These are phyloP conservation scores for Pistacia vera DNA, from an alignment of 345 rosid genomes.

Conservation along the genomic window DNA sequence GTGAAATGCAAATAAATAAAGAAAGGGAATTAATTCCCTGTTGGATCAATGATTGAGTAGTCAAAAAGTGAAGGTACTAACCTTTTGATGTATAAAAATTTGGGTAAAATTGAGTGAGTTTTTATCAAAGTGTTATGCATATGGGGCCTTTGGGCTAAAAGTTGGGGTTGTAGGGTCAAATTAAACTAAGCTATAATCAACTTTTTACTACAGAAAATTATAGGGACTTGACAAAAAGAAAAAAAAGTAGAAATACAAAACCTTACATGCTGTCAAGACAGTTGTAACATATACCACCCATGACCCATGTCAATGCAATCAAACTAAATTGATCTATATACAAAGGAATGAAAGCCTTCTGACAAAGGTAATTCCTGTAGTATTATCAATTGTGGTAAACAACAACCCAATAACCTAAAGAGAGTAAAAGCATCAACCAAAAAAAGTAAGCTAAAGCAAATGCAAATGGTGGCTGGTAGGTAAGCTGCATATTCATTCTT, in stretches of 20 bases:
- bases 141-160: slow-evolving; percentile 6
- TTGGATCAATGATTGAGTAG: slow-evolving; percentile 18
- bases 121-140: not conserved
- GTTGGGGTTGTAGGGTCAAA: slow-evolving; percentile 7
- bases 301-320: too few species aligned
- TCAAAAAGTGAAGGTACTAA: not conserved
- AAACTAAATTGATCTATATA: too few species aligned
- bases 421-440: slow-evolving; percentile 7
- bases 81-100: not conserved
- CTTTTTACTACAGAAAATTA: not conserved
- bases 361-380: too few species aligned
- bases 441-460: not conserved
- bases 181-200: not conserved
- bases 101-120: not conserved
- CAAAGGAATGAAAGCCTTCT: not conserved
- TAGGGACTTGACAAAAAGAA: not conserved
- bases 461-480: slow-evolving; percentile 6
- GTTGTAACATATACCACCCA: too few species aligned
- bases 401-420: too few species aligned
- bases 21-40: not conserved
- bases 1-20: slow-evolving; percentile 1
- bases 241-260: too few species aligned
- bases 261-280: too few species aligned
- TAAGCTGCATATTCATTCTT: slow-evolving; percentile 12
- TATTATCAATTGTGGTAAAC: too few species aligned